These are phyloP conservation scores for Coelastrella sp. DNA, from an alignment of 139 green algal species.

Conservation along the genomic window DNA sequence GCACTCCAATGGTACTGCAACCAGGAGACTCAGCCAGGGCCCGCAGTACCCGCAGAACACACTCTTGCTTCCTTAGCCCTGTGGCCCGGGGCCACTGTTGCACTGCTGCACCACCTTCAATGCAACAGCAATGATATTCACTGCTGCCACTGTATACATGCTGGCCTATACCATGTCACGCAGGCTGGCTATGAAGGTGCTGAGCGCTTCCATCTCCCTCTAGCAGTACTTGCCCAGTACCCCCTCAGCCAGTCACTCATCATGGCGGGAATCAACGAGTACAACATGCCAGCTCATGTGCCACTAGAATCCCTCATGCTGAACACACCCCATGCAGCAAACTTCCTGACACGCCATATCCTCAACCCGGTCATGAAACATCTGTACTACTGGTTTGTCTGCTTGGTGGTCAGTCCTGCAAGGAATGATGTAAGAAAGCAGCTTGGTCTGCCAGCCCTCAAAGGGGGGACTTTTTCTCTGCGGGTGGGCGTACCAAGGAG, in stretches of 20 bases:
- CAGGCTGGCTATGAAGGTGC: neutral
- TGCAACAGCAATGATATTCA: too few species aligned
- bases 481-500: neutral
- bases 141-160: too few species aligned
- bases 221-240: neutral
- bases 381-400: neutral
- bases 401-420: neutral
- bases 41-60: too few species aligned
- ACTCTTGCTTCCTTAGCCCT: too few species aligned
- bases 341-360: neutral
- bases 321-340: neutral
- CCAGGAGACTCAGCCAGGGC: too few species aligned
- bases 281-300: neutral
- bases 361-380: neutral
- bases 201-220: neutral
- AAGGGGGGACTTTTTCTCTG: neutral
- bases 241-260: neutral
- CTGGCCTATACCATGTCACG: too few species aligned
- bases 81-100: too few species aligned
- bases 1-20: too few species aligned
- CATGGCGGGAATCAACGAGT: neutral
- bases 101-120: too few species aligned
- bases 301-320: neutral
- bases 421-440: neutral
- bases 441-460: neutral